These are phyloP conservation scores for Trichosporon sp. DNA, from an alignment of 1,284 basidiomycete species.

Conservation along the genomic window DNA sequence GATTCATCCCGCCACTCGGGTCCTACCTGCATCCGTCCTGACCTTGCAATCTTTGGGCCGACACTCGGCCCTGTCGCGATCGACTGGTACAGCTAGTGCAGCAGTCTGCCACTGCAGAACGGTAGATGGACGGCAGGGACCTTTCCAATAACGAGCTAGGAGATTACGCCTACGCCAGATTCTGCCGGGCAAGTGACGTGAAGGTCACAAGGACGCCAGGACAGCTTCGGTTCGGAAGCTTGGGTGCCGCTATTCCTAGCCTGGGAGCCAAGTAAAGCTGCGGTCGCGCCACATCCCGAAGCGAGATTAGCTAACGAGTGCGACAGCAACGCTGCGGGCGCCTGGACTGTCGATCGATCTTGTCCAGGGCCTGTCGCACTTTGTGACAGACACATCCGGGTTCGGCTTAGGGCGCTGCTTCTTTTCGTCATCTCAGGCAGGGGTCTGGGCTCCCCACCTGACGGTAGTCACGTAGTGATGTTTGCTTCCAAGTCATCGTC, in stretches of 20 bases:
- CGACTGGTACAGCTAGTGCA: not conserved
- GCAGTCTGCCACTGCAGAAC: not conserved
- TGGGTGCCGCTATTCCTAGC: not conserved
- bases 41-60: not conserved
- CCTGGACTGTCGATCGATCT: not conserved
- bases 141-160: not conserved
- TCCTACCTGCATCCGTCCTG: not conserved
- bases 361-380: slow-evolving; percentile 4
- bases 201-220: not conserved
- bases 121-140: not conserved
- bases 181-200: not conserved
- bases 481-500: too few relatives aligned
- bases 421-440: not conserved
- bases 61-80: not conserved
- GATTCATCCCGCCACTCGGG: not conserved
- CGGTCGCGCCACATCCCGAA: not conserved
- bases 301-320: not conserved
- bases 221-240: not conserved
- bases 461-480: too few relatives aligned
- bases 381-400: not conserved
- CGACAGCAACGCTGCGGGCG: not conserved
- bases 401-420: not conserved
- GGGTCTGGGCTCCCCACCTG: not conserved
- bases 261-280: not conserved
- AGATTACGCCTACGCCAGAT: not conserved